These are phyloP conservation scores for Suillus sp. DNA, from an alignment of 768 basidiomycete species.

Conservation along the genomic window DNA sequence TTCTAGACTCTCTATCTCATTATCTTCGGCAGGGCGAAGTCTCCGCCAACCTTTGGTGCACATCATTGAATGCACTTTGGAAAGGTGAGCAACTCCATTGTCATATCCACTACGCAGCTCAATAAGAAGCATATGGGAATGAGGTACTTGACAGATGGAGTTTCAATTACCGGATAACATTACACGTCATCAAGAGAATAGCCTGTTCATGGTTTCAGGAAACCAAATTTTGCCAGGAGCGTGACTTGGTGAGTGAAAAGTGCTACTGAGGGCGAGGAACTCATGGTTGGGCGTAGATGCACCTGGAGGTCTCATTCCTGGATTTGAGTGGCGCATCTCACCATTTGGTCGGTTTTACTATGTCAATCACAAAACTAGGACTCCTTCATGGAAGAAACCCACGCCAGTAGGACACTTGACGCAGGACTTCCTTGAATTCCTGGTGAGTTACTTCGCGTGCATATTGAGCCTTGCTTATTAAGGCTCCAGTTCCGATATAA, in stretches of 20 bases:
- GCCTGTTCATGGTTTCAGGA: neutral
- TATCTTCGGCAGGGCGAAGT: too few species aligned
- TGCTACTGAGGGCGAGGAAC: neutral
- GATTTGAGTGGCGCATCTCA: neutral
- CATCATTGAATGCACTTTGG: neutral
- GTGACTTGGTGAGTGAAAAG: neutral
- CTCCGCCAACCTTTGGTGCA: too few species aligned
- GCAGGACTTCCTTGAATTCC: neutral
- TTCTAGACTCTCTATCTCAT: neutral
- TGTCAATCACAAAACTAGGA: neutral
- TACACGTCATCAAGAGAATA: neutral
- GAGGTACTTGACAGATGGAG: neutral
- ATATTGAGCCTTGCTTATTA: neutral
- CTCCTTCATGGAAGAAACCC: neutral
- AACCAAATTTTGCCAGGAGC: neutral
- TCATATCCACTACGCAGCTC: neutral
- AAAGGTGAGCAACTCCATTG: neutral
- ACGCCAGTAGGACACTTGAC: neutral
- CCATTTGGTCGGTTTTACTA: neutral
- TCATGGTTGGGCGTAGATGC: neutral
- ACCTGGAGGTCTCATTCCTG: neutral
- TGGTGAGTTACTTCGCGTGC: neutral
- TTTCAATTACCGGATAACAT: neutral
- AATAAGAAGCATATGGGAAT: neutral
- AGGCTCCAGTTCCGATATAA: neutral